Evolutionary conservation across 192 early-diverging fungal genomes (phyloP), one percentile per base, ranked within the genome.

Genomic region (Coemansia umbellata): DNA sequence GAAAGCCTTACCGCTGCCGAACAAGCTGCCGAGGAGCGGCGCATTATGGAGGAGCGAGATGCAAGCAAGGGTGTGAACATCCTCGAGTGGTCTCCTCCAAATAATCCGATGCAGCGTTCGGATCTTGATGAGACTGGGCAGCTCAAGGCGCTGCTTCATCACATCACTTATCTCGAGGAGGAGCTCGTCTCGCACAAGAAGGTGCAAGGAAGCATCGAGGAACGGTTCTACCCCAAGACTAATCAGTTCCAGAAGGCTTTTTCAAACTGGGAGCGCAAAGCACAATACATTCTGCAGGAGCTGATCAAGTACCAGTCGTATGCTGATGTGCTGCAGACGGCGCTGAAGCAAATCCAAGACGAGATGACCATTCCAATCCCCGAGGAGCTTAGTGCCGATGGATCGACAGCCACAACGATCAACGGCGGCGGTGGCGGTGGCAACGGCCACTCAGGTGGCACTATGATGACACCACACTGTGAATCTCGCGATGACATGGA

Each of bases 281-380:
- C 86, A 9, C 83, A 86, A 55, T 83, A 88, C 60, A 66, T 91
- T 24, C 58, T 91, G 31, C 82, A 87, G 64, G 89, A 91, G 74
- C 86, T 89, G 58, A 85, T 91, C 69, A 91, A 89, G 57, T 86
- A 89, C 50, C 85, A 88, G 58, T 87, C 85, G 54, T 91, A 91
- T 48, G 82, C 82, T 8, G 86, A 91, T 49, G 80, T 78, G 21
- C 56, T 91, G 60, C 83, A 88, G 59, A 82, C 83, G 24, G 81
- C 83, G n/a, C 59, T 84, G 0, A 57, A 64, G 55, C 69, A 73
- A 63, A 67, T 71, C 58, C 67, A 77, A 35, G 74, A 78, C 28
- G 74, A 71, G 19, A 45, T 69, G 19, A 50, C 58, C 3, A 55
- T 63, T 32, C 47, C 59, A 4, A 78, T 76, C 17, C 73, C 73